Evolutionary conservation across 345 rosid species (phyloP).

Genomic region (Turnera subulata): DNA sequence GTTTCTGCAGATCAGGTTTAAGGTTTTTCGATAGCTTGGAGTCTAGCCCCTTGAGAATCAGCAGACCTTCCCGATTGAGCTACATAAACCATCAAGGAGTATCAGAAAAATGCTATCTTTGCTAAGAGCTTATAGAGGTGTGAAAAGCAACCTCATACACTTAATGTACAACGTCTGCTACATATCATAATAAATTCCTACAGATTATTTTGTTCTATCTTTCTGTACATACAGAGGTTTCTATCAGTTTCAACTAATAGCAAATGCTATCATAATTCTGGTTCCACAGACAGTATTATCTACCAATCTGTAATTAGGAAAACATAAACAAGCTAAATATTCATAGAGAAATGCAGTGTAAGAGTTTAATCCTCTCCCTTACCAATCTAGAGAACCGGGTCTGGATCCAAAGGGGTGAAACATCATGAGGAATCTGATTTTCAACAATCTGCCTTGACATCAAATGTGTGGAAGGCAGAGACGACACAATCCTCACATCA

Average conservation of each 20-base stretch:
- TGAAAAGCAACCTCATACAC: background rate
- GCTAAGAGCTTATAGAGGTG: background rate
- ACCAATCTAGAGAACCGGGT: slow-evolving; percentile 56
- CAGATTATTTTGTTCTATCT: too few relatives aligned
- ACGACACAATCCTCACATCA: slow-evolving; percentile 59
- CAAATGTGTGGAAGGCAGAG: slow-evolving; percentile 68
- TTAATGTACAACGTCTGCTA: too few relatives aligned
- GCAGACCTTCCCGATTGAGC: slow-evolving; percentile 60
- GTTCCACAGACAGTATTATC: too few relatives aligned
- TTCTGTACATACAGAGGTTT: too few relatives aligned
- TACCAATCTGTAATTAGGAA: too few relatives aligned
- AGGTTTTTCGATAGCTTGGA: slow-evolving; percentile 69
- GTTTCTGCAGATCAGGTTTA: slow-evolving; percentile 69
- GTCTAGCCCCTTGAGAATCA: slow-evolving; percentile 60
- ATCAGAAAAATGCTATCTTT: background rate
- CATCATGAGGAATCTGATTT: slow-evolving; percentile 50
- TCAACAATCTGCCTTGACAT: slow-evolving; percentile 50
- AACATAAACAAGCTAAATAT: too few relatives aligned
- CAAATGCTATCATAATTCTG: background rate
- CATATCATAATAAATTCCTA: too few relatives aligned
- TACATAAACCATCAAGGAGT: slow-evolving; percentile 20
- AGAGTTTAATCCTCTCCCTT: background rate
- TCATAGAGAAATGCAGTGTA: background rate
- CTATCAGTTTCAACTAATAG: background rate
- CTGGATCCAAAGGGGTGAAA: slow-evolving; percentile 69